Evolutionary conservation across 306 rosid species (phyloP), one percentile per base, ranked within the genome.

Genomic region (Corylus heterophylla): DNA sequence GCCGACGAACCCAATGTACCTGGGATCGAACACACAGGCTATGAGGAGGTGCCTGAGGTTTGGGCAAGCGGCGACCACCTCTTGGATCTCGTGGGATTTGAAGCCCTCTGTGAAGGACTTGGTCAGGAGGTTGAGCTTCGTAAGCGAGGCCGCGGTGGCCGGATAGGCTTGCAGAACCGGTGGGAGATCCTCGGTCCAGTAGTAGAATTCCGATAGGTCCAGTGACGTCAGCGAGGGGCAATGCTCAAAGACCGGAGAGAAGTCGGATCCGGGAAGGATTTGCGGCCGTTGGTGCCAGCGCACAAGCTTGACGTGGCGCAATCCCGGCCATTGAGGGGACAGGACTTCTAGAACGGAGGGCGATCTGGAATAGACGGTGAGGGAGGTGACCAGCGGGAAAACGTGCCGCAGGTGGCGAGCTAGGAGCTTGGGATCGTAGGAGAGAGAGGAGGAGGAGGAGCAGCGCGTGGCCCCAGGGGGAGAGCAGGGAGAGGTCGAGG

Each of bases 391-490:
- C 29, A 48, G 22, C 0, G 99, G 99, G 82, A 95, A 95, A n/a
- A 92, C 91, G 59, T 55, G 27, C 1, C 90, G 87, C n/a, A 95
- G 90, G 49, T 79, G 87, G 31, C 14, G 89, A 2, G 98, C 98
- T 61, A 91, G 91, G 42, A 89, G 88, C 17, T n/a, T 63, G 4
- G 88, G 88, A 51, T 89, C 90, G 29, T 81, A 54, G 59, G 63
- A 67, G n/a, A 52, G n/a, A 17, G 88, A 29, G 12, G 84, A 54
- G 48, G 81, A 25, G 42, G 84, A 71, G 58, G 89, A 95, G 86
- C 10, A 95, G 97, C 25, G 88, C 86, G 85, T 92, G 92, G 58
- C 97, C 97, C 97, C 97, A 92, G 17, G 97, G 97, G 1, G 97
- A 92, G 71, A 90, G 86, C 27, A 85, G 84, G 31, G 98, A 95